These are phyloP conservation scores for Coniochaeta sp. DNA, from an alignment of 2,329 filamentous ascomycete species.

Conservation along the genomic window DNA sequence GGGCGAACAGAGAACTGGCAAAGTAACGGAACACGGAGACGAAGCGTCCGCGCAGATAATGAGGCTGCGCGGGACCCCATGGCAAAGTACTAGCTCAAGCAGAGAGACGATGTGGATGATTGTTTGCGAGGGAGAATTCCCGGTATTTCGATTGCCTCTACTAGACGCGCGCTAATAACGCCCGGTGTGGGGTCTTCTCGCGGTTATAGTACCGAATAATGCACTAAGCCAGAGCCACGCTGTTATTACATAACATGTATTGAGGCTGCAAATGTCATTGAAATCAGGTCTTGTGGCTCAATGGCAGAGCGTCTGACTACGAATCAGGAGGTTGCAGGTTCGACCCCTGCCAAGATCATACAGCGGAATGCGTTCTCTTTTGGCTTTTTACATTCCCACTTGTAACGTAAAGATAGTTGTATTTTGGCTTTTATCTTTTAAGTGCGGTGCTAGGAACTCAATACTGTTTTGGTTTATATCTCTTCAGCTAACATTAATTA, in stretches of 20 bases:
- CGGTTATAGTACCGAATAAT: too few relatives aligned
- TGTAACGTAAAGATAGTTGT: too few relatives aligned
- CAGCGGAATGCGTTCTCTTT: too few relatives aligned
- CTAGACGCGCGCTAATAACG: too few relatives aligned
- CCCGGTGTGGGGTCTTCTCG: too few relatives aligned
- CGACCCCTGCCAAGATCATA: constrained; percentile 10
- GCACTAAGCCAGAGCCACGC: too few relatives aligned
- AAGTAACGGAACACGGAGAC: background rate
- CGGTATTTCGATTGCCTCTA: too few relatives aligned
- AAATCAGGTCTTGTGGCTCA: constrained; percentile 19
- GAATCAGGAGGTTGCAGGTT: constrained; percentile 18
- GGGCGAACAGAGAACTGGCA: background rate
- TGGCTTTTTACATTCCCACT: too few relatives aligned
- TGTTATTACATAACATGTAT: background rate
- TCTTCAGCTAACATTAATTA: too few relatives aligned
- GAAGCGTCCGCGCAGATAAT: background rate
- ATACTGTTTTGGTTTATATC: too few relatives aligned
- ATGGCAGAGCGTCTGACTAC: constrained; percentile 38
- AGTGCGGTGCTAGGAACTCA: too few relatives aligned
- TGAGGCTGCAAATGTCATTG: background rate
- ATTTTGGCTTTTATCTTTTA: too few relatives aligned
- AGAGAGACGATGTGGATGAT: background rate
- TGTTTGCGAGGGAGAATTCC: background rate
- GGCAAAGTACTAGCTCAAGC: background rate
- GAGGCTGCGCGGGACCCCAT: background rate